Evolutionary conservation across 345 rosid species (phyloP).

Genomic region (Gossypium raimondii): DNA sequence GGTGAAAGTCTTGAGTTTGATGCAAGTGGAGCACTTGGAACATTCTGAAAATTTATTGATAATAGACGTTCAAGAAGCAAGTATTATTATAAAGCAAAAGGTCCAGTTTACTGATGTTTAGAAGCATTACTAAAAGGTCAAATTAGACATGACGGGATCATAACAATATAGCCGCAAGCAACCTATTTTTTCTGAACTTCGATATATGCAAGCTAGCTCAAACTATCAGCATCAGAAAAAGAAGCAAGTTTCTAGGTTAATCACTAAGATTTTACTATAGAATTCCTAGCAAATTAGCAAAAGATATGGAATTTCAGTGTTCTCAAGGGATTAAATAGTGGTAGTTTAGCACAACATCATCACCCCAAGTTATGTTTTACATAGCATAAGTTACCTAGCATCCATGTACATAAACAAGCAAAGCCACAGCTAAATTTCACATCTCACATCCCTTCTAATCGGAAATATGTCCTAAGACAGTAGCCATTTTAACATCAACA

Average conservation of each 20-base stretch:
- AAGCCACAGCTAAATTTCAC: not conserved
- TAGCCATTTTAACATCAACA: not conserved
- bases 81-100: not conserved
- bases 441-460: not conserved
- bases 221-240: not conserved
- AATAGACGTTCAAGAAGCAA: not conserved
- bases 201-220: not conserved
- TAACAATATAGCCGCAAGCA: not conserved
- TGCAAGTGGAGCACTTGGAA: constrained; percentile 54
- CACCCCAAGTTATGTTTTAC: not conserved
- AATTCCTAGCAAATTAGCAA: not conserved
- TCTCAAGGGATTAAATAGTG: not conserved
- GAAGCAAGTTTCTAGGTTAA: not conserved
- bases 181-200: not conserved
- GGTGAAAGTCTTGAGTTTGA: constrained; percentile 89
- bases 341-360: not conserved
- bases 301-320: not conserved
- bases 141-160: not conserved
- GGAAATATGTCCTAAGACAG: not conserved
- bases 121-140: not conserved
- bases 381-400: not conserved
- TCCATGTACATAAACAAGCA: not conserved
- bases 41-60: constrained; percentile 43
- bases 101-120: not conserved
- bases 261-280: not conserved